Evolutionary conservation across 1,284 basidiomycete species (phyloP).

Genomic region (Pseudozyma sp.): DNA sequence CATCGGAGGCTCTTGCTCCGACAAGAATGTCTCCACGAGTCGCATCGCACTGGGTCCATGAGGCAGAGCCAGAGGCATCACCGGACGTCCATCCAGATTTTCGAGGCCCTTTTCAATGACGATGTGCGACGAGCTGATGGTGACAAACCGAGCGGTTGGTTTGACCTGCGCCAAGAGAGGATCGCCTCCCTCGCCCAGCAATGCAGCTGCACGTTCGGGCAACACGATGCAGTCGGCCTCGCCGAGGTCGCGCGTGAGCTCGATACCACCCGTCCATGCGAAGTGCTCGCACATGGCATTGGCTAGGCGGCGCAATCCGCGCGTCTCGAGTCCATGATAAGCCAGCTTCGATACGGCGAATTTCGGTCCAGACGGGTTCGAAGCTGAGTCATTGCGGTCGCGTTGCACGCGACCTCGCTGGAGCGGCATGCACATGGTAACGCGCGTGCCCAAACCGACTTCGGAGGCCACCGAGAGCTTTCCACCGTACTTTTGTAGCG

Average conservation of each 20-base stretch:
- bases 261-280: slow-evolving; percentile 21
- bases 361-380: background rate
- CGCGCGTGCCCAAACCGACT: slow-evolving; percentile 46
- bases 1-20: slow-evolving; percentile 35
- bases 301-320: slow-evolving; percentile 37
- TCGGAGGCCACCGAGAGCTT: slow-evolving; percentile 48
- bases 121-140: slow-evolving; percentile 23
- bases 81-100: slow-evolving; percentile 29
- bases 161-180: slow-evolving; percentile 16
- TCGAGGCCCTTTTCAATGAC: slow-evolving; percentile 14
- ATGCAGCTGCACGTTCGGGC: slow-evolving; percentile 15
- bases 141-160: slow-evolving; percentile 34
- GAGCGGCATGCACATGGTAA: slow-evolving; percentile 48
- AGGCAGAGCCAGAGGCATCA: slow-evolving; percentile 45
- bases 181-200: slow-evolving; percentile 21
- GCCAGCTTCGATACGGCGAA: slow-evolving; percentile 35
- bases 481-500: slow-evolving; percentile 47
- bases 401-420: slow-evolving; percentile 4
- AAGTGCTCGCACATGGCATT: slow-evolving; percentile 39
- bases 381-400: slow-evolving; percentile 13
- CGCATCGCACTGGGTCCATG: slow-evolving; percentile 50
- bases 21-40: slow-evolving; percentile 45
- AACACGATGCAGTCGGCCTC: slow-evolving; percentile 45
- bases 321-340: slow-evolving; percentile 30
- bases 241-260: slow-evolving; percentile 25